Conservation (phyloP, 2,329 filamentous ascomycete genomes). For the Verticillium tricorpus region DNA sequence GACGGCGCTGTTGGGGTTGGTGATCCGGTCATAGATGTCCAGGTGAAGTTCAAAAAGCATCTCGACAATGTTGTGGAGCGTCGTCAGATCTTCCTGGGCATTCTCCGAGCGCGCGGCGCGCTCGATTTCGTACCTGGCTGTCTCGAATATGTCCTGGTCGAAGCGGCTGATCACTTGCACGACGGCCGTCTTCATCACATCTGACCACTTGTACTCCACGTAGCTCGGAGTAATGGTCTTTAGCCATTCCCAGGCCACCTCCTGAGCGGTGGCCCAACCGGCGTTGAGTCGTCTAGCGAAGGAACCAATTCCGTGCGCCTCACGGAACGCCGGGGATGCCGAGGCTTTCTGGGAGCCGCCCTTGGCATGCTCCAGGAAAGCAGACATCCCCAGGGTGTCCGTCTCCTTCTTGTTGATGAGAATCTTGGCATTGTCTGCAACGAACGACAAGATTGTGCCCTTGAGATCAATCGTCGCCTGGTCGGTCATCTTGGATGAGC, state of each 20-base stretch:
- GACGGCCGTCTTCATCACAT: slow-evolving; percentile 50
- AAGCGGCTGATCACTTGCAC: slow-evolving; percentile 51
- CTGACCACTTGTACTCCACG: slow-evolving; percentile 50
- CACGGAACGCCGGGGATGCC: slow-evolving; percentile 45
- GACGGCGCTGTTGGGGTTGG: slow-evolving; percentile 50
- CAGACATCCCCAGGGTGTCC: slow-evolving; percentile 49
- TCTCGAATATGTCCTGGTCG: slow-evolving; percentile 47
- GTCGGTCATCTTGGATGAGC: slow-evolving; percentile 42
- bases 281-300: slow-evolving; percentile 48
- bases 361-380: slow-evolving; percentile 61
- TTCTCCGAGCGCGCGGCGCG: background rate
- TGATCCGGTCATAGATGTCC: slow-evolving; percentile 56
- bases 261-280: slow-evolving; percentile 49
- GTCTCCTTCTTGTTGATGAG: slow-evolving; percentile 50
- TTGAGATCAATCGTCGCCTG: slow-evolving; percentile 45
- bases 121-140: slow-evolving; percentile 37
- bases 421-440: slow-evolving; percentile 48
- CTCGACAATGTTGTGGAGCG: slow-evolving; percentile 35
- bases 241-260: slow-evolving; percentile 57
- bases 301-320: slow-evolving; percentile 43
- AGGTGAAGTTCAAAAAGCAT: slow-evolving; percentile 60
- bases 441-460: slow-evolving; percentile 42
- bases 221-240: slow-evolving; percentile 47
- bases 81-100: slow-evolving; percentile 1
- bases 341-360: slow-evolving; percentile 45